Base-by-base conservation (phyloP, 2,329 filamentous ascomycete species). In the Coniochaeta sp. region DNA sequence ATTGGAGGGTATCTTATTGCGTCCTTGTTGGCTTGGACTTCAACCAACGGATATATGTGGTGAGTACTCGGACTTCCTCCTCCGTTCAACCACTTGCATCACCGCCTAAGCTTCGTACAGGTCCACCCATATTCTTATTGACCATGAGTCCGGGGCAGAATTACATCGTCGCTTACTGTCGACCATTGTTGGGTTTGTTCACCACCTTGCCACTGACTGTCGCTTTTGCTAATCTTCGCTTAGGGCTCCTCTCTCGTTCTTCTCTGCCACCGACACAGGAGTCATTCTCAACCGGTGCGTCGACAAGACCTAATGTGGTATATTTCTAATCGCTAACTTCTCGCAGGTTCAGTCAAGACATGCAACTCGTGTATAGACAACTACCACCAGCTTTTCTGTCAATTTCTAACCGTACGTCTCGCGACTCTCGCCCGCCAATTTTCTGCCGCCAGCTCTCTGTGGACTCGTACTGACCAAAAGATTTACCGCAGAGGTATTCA, bases 291-390 rank as follows among this genome's bases (percentile, higher is more conserved):
- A 73, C 52, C 50, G 58, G n/a, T 58, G 54, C 9, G 63, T 72
- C 62, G 3, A 56, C 70, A 6, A 24, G 14, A 9, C 3, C 59
- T 58, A 4, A 35, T 68, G 22, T 72, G 72, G 3, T 66, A 9
- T n/a, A n/a, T n/a, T n/a, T 40, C 18, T 12, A 16, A 40, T 10
- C 70, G 0, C 56, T 74, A 1, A 63, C 61, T 2, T 71, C 67
- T 16, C 73, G 75, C 49, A 69, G 72, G 68, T 75, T 75, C 53
- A 70, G 67, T 10, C 69, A 75, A 57, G 71, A 75, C 31, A 68
- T 74, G 5, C 65, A 69, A 48, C 65, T 74, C 14, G 58, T 75
- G 2, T 72, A 76, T 52, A 73, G 67, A 24, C 62, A 68, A 48
- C 60, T 76, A 3, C 67, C 71, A 1, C 35, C 35, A 10, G 35